phyloP scores from a whole-genome alignment of 2,329 filamentous ascomycete genomes.

The Talaromyces piceae region DNA sequence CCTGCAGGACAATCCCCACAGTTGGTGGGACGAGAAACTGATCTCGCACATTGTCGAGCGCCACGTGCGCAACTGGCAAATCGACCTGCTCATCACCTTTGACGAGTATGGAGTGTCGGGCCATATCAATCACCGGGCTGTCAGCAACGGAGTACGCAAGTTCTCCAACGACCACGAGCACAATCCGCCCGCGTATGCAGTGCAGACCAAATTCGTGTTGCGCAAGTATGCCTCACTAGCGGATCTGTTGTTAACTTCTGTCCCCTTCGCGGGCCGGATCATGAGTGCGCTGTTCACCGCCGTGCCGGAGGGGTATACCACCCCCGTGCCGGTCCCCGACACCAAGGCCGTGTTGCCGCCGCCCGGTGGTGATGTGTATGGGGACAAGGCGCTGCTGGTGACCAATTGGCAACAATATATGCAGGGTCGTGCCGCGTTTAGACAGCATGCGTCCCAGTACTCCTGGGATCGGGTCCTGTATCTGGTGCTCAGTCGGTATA shows the following conservation, averaged over 20 bases:
- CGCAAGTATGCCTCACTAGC: conserved; percentile 35
- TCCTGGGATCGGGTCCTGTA: conserved; percentile 37
- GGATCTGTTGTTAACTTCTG: conserved; percentile 31
- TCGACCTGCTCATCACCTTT: conserved; percentile 38
- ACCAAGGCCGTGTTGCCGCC: not conserved
- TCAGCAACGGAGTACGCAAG: conserved; percentile 31
- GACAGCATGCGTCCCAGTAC: conserved; percentile 34
- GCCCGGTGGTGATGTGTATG: conserved; percentile 8
- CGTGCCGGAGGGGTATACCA: conserved; percentile 2
- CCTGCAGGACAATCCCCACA: conserved; percentile 32
- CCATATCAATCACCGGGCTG: conserved; percentile 36
- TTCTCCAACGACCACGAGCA: conserved; percentile 19
- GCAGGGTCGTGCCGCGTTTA: conserved; percentile 30
- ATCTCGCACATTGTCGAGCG: conserved; percentile 27
- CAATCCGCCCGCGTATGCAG: conserved; percentile 28
- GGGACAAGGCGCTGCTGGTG: conserved; percentile 27
- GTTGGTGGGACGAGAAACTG: conserved; percentile 32
- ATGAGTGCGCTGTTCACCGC: conserved; percentile 15
- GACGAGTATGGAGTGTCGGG: conserved; percentile 35
- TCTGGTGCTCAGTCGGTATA: conserved; percentile 34
- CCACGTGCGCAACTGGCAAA: conserved; percentile 31
- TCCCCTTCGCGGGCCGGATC: conserved; percentile 26
- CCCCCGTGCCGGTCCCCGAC: not conserved
- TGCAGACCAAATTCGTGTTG: conserved; percentile 28
- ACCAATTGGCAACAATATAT: conserved; percentile 32